These are phyloP conservation scores for Ehretia macrophylla DNA, from an alignment of 257 asterid species.

Conservation along the genomic window DNA sequence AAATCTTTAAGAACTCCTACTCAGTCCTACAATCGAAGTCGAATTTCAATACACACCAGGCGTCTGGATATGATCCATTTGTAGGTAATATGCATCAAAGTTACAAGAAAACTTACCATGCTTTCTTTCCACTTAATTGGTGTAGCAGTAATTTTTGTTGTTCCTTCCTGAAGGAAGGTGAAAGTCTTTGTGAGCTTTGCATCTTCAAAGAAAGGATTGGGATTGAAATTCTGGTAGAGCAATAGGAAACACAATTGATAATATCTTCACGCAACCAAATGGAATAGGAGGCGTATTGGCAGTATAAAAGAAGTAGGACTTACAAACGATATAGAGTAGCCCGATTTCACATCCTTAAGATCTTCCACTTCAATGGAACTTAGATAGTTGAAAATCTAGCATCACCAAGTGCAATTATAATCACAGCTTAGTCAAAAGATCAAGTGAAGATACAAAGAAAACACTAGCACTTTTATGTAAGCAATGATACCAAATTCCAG, in stretches of 20 bases:
- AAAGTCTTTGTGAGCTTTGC: constrained; percentile 69
- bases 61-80: too few relatives aligned
- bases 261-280: not conserved
- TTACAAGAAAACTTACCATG: constrained; percentile 47
- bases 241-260: too few relatives aligned
- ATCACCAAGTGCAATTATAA: not conserved
- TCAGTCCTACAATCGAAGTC: too few relatives aligned
- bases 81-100: not conserved
- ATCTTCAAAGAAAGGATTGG: constrained; percentile 83
- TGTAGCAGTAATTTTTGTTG: constrained; percentile 68
- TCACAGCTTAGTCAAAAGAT: not conserved
- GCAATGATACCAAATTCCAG: too few relatives aligned
- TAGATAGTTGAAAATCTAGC: constrained; percentile 78
- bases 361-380: constrained; percentile 86
- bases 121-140: constrained; percentile 89
- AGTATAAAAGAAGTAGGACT: constrained; percentile 25
- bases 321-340: constrained; percentile 79
- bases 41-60: too few relatives aligned
- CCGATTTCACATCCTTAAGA: constrained; percentile 82
- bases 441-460: not conserved
- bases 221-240: constrained; percentile 51
- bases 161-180: constrained; percentile 78
- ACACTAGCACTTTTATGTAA: too few relatives aligned
- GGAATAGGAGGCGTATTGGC: not conserved
- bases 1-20: too few relatives aligned